Base-by-base conservation (phyloP, 2,329 filamentous ascomycete genomes). In the Clonostachys sp. region DNA sequence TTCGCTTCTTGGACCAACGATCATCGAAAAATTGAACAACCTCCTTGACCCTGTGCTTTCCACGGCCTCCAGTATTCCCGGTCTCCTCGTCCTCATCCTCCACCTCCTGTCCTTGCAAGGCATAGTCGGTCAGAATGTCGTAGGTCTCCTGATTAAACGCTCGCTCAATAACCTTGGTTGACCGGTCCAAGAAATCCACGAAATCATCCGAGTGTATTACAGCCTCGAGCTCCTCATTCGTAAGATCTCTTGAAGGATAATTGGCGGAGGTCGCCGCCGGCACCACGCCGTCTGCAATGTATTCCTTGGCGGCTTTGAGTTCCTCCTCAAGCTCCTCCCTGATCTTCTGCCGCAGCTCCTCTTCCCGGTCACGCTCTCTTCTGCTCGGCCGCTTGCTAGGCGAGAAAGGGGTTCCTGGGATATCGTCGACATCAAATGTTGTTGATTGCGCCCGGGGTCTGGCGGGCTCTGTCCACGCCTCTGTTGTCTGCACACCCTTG, bases 91-190 rank as follows among this genome's bases (percentile, higher is more conserved):
- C 89, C 44, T 95, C 91, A 42, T 95, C 90, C 39, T 94, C 81
- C 12, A 84, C 71, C 47, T 86, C 85, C 50, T 87, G 75, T 6
- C 87, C 87, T 50, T 89, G 87, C 38, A 95, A 75, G 38, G 91
- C 90, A 67, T 99, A 99, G 68, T 99, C 91, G 49, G 90, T 91
- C 51, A 99, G 75, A 51, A 99, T 89, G 64, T 99, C 94, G 64
- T 97, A 99, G 48, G 69, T 71, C 60, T 96, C 90, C 61, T 96
- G 87, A 60, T 97, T 94, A 53, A 99, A 73, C 6, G 94, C 92
- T 59, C 94, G 83, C 71, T 99, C 94, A 57, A 99, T 92, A 44
- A 99, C 91, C 68, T 97, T 99, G 48, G 90, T 95, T 18, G 92
- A 96, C 57, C 90, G 83, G 60, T 99, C 94, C 33, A 99, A 83